Evolutionary conservation across 352 stramenopile species (phyloP).

Genomic region (Globisporangium canariense): DNA sequence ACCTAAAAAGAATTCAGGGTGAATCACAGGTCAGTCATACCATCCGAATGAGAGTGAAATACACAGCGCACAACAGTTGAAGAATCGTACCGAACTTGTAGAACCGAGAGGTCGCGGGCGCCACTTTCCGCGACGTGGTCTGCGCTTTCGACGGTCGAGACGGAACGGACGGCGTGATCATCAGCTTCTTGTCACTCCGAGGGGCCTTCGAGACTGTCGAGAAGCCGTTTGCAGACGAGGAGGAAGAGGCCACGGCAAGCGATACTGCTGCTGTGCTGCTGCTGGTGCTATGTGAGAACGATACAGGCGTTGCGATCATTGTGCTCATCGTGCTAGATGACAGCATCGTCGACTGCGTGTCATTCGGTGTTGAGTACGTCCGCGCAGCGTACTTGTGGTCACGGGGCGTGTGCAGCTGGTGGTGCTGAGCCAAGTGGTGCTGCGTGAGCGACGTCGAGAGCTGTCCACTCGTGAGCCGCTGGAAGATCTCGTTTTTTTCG

Average conservation of each 20-base stretch:
- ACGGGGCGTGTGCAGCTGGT: slow-evolving; percentile 27
- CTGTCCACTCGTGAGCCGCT: slow-evolving; percentile 31
- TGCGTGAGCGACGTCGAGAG: slow-evolving; percentile 16
- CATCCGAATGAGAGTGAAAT: neutral
- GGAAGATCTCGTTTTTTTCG: slow-evolving; percentile 39
- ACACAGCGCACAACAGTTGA: neutral
- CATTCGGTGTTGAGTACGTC: slow-evolving; percentile 14
- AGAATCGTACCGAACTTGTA: slow-evolving; percentile 32
- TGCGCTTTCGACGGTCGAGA: slow-evolving; percentile 45
- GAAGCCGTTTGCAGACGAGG: slow-evolving; percentile 27
- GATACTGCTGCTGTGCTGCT: neutral
- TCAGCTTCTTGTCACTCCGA: slow-evolving; percentile 23
- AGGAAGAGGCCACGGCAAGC: slow-evolving; percentile 22
- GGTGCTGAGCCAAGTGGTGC: slow-evolving; percentile 17
- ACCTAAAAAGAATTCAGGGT: neutral
- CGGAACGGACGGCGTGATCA: slow-evolving; percentile 46
- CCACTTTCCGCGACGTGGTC: slow-evolving; percentile 48
- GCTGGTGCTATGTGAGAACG: slow-evolving; percentile 10
- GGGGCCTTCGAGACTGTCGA: slow-evolving; percentile 44
- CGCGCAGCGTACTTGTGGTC: slow-evolving; percentile 16
- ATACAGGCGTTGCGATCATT: slow-evolving; percentile 15
- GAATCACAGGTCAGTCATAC: neutral
- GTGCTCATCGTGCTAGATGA: slow-evolving; percentile 16
- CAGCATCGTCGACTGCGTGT: slow-evolving; percentile 14
- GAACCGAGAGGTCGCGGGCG: slow-evolving; percentile 31